phyloP scores from a whole-genome alignment of 164 flowering plant species.

The Litsea cubeba region DNA sequence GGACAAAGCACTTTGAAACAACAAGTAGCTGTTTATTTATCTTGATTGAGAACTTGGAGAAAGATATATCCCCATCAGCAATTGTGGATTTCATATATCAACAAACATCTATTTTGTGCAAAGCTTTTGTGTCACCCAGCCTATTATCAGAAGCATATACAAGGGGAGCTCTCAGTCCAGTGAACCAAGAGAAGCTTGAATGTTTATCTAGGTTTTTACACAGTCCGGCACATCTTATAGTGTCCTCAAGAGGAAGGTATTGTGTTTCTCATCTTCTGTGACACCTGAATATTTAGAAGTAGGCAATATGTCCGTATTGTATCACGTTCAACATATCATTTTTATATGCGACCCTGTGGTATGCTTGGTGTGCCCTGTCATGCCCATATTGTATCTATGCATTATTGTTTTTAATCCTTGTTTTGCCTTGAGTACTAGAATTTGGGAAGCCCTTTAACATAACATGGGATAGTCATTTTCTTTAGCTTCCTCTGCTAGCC shows the following conservation, averaged over 20 bases:
- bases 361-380: too few relatives aligned
- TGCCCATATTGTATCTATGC: too few relatives aligned
- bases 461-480: not conserved
- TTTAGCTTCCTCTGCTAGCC: not conserved
- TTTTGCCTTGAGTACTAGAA: too few relatives aligned
- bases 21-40: conserved; percentile 14
- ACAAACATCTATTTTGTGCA: conserved; percentile 23
- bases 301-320: too few relatives aligned
- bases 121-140: conserved; percentile 42
- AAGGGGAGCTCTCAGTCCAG: conserved; percentile 32
- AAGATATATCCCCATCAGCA: conserved; percentile 28
- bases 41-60: conserved; percentile 47
- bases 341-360: too few relatives aligned
- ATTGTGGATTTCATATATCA: conserved; percentile 34
- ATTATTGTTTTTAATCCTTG: too few relatives aligned
- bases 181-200: conserved; percentile 27
- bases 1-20: not conserved
- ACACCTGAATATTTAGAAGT: too few relatives aligned
- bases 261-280: not conserved
- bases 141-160: conserved; percentile 26
- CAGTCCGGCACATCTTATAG: conserved; percentile 34
- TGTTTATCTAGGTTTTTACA: conserved; percentile 30
- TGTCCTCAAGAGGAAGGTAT: conserved; percentile 48
- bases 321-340: too few relatives aligned
- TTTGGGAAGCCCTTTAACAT: too few relatives aligned